Evolutionary conservation across 805 yeast species (phyloP), one percentile per base, ranked within the genome.

Genomic region (Kuraishia floccosa): DNA sequence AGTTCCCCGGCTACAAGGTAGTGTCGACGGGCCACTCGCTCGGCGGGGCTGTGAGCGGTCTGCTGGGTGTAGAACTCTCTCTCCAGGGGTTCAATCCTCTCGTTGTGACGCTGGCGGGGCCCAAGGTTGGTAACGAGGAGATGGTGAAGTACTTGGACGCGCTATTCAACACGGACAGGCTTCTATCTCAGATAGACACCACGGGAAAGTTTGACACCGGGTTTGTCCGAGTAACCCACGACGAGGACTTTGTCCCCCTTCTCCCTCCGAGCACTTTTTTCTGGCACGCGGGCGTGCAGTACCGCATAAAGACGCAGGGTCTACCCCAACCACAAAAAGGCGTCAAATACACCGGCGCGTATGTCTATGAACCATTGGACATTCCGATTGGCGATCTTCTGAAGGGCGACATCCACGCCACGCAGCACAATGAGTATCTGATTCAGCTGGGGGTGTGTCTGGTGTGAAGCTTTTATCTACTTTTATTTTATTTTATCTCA

Each of bases 1-100:
- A 55, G 13, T 52, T 64, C 42, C 68, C 73, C 0, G 63, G 60
- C 16, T 77, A 73, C 45, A 46, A 58, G 14, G 35, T 79, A 4
- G 60, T 68, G 2, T 60, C 77, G 2, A 57, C 75, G 1, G 93
- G 93, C 0, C 94, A 83, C 50, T 82, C 91, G 0, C 51, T 82
- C 25, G 87, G 86, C 3, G 93, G 77, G 5, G 86, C 87, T 0
- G 49, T 78, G 31, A 77, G 86, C 2, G 52, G 63, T 4, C 51
- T 82, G 21, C 64, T 71, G 6, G 89, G 80, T 0, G 58, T 73
- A 15, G 91, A 81, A 42, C 58, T 76, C 28, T 52, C 64, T 33
- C 42, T 71, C 13, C 39, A 68, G 44, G 84, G 83, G 0, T 55
- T 54, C 34, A 48, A 67, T 6, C 78, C 81, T 1, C 45, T 64